A percentile compares a stretch with the other conserved stretches of the same genome.
phyloP scores from a whole-genome alignment of 306 rosid genomes.

The Acacia melanoxylon region DNA sequence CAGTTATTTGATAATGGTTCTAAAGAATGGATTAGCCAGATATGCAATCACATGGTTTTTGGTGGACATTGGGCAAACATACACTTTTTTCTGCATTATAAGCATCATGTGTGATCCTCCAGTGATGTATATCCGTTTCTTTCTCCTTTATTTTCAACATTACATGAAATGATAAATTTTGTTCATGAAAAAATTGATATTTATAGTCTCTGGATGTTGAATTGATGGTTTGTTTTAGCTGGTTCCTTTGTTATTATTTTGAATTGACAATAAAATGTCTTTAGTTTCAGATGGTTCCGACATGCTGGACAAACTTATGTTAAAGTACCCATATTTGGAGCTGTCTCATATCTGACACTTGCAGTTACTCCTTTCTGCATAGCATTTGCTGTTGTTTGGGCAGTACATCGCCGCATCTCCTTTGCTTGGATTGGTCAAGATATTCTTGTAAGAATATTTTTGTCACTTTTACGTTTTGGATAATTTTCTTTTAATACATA shows the following conservation, averaged over 20 bases:
- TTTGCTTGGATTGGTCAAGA: conserved; percentile 99
- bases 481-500: background rate
- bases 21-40: background rate
- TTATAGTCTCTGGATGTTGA: background rate
- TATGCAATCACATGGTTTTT: background rate
- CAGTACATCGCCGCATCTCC: conserved; percentile 52
- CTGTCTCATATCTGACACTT: conserved; percentile 81
- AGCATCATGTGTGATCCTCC: background rate
- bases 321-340: conserved; percentile 88
- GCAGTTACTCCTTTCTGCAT: conserved; percentile 93
- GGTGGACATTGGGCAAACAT: background rate
- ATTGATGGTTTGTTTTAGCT: conserved; percentile 41
- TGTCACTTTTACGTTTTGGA: conserved; percentile 19
- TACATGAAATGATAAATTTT: conserved; percentile 1
- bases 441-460: conserved; percentile 75
- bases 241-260: conserved; percentile 25
- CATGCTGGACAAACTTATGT: conserved; percentile 69
- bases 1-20: background rate
- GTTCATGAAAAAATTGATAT: background rate
- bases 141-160: background rate
- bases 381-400: conserved; percentile 88
- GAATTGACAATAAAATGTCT: conserved; percentile 48
- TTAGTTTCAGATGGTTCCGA: conserved; percentile 96
- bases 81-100: background rate
- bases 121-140: background rate